phyloP scores from a whole-genome alignment of 2,329 filamentous ascomycete species.

The Apiospora koreana region DNA sequence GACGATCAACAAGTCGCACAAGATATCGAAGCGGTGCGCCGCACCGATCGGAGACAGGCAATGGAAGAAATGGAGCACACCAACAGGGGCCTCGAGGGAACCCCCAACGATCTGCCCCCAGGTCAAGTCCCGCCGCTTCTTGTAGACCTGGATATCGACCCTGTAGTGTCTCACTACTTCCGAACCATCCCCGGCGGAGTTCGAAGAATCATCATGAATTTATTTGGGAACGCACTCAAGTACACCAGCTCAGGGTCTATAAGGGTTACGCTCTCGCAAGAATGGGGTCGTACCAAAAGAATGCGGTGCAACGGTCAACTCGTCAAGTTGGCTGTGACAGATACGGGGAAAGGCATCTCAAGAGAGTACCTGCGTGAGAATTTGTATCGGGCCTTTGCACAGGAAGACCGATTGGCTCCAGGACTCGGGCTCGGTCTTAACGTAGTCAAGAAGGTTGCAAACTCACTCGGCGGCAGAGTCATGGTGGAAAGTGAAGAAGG shows the following conservation, averaged over 20 bases:
- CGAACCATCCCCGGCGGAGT: conserved; percentile 53
- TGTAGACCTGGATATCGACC: conserved; percentile 47
- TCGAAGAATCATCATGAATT: conserved; percentile 59
- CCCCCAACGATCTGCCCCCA: neutral
- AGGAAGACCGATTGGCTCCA: conserved; percentile 58
- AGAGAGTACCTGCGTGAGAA: conserved; percentile 57
- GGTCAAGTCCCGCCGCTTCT: conserved; percentile 33
- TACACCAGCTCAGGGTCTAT: conserved; percentile 46
- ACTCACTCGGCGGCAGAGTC: conserved; percentile 18
- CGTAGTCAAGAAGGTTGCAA: conserved; percentile 49
- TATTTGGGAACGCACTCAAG: conserved; percentile 63
- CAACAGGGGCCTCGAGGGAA: neutral
- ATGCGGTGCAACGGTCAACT: neutral
- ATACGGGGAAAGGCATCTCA: conserved; percentile 64
- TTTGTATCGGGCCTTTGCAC: conserved; percentile 60
- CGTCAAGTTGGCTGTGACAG: conserved; percentile 41
- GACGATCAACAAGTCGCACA: neutral
- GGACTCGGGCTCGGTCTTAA: conserved; percentile 62
- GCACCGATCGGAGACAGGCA: neutral
- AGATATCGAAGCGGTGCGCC: neutral
- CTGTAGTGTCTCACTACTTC: conserved; percentile 50
- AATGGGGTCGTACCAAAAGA: neutral
- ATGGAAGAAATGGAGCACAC: conserved; percentile 3
- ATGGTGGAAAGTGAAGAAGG: conserved; percentile 20
- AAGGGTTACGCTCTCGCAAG: conserved; percentile 19